Conservation (phyloP, 1,284 basidiomycete genomes). For the Hymenochaete sp. region DNA sequence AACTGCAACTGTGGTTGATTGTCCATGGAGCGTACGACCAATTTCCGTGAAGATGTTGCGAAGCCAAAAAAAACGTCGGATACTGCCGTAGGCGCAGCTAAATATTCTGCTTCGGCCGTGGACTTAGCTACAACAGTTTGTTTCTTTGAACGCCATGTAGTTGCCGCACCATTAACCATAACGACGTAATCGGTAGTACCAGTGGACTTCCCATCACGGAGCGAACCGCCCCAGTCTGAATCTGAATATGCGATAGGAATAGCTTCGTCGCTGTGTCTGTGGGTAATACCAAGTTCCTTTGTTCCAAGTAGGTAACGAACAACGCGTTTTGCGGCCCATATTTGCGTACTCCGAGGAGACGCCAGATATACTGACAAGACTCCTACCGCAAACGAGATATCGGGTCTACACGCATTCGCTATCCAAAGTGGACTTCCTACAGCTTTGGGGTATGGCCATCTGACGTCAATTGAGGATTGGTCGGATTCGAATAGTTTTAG, state of each 20-base stretch:
- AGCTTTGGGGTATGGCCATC: constrained; percentile 22
- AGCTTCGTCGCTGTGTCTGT: constrained; percentile 15
- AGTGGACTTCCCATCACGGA: constrained; percentile 19
- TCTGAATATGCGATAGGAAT: constrained; percentile 20
- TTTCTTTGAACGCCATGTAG: constrained; percentile 22
- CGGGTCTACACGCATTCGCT: constrained; percentile 25
- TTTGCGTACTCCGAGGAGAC: constrained; percentile 26
- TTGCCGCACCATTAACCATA: constrained; percentile 19
- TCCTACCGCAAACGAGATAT: constrained; percentile 27
- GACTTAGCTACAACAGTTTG: constrained; percentile 23
- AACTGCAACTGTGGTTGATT: constrained; percentile 1
- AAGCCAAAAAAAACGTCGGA: constrained; percentile 21
- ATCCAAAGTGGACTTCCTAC: constrained; percentile 28
- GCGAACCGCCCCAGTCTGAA: constrained; percentile 24
- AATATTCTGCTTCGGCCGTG: constrained; percentile 25
- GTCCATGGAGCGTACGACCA: not conserved
- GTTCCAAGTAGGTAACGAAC: constrained; percentile 29
- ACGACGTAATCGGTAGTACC: constrained; percentile 24
- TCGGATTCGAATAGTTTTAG: not conserved
- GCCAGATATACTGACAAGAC: constrained; percentile 23
- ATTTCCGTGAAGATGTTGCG: constrained; percentile 6
- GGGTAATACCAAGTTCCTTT: constrained; percentile 23
- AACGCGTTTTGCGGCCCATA: constrained; percentile 25
- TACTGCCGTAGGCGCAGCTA: constrained; percentile 20
- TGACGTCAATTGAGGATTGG: not conserved